Base-by-base conservation (phyloP, 2,329 filamentous ascomycete genomes). In the Ambrosiella cleistominuta region DNA sequence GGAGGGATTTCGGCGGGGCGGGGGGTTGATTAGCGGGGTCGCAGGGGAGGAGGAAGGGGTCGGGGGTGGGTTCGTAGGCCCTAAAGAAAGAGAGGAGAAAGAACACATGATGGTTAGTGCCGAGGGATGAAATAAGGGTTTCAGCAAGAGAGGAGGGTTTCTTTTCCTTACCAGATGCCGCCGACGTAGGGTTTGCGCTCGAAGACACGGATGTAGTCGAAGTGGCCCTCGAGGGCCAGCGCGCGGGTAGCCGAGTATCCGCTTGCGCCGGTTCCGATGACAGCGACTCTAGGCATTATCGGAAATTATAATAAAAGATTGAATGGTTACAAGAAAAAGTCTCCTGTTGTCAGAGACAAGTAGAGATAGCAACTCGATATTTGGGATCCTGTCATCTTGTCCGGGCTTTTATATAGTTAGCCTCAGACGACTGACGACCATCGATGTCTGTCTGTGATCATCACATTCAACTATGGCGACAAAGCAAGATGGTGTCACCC, bases 161-260 rank as follows among this genome's bases (percentile, higher is more conserved):
- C 27, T 27, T 7, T 39, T 7, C 72, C 72, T 66, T 66, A 82
- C 81, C 80, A 84, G 57, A 76, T 81, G 17, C 81, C 81, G 55
- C 81, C 81, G 1, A 78, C 71, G n/a, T 71, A 72, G 61, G 80
- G 77, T 54, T 78, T 73, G 36, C 80, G 70, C 64, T 84, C 81
- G 64, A 83, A 84, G 0, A 83, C 78, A 5, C 77, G 73, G 57
- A 83, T 78, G 1, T 70, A 66, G 60, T 82, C 76, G 63, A 83
- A 83, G 0, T 69, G 65, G 61, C 78, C 71, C 65, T 84, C 81
- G 64, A 79, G 73, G 35, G 71, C 73, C 37, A 84, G 66, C 4
- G 80, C 79, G 69, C 83, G 79, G 2, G 81, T 74, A 0, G 79
- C 68, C 58, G 82, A 82, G 11, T 77, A 76, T 2, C 80, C 80